Evolutionary conservation across 257 asterid species (phyloP).

Genomic region (Nicotiana tomentosiformis): DNA sequence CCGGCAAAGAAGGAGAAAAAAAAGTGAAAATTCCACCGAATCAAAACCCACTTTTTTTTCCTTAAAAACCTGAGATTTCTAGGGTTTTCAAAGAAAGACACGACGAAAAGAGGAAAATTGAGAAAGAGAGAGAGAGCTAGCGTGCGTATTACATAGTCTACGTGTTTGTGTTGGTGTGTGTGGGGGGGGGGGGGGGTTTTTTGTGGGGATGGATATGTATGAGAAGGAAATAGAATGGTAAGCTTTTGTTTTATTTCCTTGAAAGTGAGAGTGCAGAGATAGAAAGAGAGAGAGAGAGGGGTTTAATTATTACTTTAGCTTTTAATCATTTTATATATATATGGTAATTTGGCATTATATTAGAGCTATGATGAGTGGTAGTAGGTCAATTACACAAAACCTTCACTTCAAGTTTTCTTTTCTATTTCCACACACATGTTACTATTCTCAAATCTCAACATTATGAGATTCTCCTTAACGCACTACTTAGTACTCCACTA

Average conservation of each 20-base stretch:
- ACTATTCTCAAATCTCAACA: too few relatives aligned
- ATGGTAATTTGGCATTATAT: background rate
- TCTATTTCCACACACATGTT: too few relatives aligned
- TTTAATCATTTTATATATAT: background rate
- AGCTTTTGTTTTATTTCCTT: background rate
- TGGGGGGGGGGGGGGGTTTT: background rate
- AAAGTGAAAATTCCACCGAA: constrained; percentile 8
- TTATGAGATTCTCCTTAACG: too few relatives aligned
- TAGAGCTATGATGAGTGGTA: background rate
- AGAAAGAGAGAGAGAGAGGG: background rate
- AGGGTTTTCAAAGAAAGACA: constrained; percentile 8
- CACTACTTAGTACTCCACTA: too few relatives aligned
- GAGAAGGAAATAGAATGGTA: background rate
- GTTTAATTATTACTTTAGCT: background rate
- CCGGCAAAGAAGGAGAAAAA: background rate
- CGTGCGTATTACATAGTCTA: constrained; percentile 7
- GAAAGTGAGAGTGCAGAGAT: background rate
- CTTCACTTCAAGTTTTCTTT: background rate
- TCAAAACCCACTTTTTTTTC: background rate
- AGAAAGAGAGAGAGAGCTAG: too few relatives aligned
- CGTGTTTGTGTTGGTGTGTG: background rate
- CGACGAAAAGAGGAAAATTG: background rate
- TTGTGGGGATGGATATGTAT: background rate
- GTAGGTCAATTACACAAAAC: background rate
- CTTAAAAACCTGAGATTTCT: constrained; percentile 5